Base-by-base conservation (phyloP, 2,329 filamentous ascomycete species). In the Verticillium isaacii region DNA sequence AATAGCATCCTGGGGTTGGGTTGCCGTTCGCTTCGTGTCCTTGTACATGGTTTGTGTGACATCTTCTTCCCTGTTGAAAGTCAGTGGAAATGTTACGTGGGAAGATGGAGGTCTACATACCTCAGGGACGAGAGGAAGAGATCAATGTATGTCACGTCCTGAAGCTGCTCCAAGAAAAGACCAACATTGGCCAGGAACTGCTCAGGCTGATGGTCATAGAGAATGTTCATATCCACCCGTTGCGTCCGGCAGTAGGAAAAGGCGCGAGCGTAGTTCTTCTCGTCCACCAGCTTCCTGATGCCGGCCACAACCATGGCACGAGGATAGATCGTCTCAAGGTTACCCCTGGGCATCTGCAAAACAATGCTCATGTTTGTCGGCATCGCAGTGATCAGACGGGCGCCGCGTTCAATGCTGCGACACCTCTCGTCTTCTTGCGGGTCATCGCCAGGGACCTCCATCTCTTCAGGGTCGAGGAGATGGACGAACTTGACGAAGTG, bases 401-500 rank as follows among this genome's bases (percentile, higher is more conserved):
- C 92, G 17, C 95, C 95, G 66, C 95, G 87, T 75, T 99, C 95
- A 61, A 99, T 90, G 68, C 87, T 96, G 66, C 95, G 86, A 73
- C 94, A 98, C 70, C 95, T 83, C 74, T 99, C 95, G 68, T 98
- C 95, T 34, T 85, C 89, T 73, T 97, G 93, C 0, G 93, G 93
- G 56, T 97, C 92, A 73, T 99, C 94, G 12, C 81, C 83, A 0
- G 95, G 93, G 1, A 97, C 82, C 67, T 95, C 88, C 66, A 52
- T 80, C 91, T 90, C 86, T 66, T 92, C 81, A 17, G 84, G 79
- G 62, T 80, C 77, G 3, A 85, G 82, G 57, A 98, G 77, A 73
- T 99, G 94, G 15, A 97, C 89, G 74, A 97, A 97, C 74, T 99
- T 99, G 65, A 99, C 82, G 3, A 97, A 81, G 73, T 98, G 93